These are phyloP conservation scores for Medicago ruthenica DNA, from an alignment of 306 rosid species.

Conservation along the genomic window DNA sequence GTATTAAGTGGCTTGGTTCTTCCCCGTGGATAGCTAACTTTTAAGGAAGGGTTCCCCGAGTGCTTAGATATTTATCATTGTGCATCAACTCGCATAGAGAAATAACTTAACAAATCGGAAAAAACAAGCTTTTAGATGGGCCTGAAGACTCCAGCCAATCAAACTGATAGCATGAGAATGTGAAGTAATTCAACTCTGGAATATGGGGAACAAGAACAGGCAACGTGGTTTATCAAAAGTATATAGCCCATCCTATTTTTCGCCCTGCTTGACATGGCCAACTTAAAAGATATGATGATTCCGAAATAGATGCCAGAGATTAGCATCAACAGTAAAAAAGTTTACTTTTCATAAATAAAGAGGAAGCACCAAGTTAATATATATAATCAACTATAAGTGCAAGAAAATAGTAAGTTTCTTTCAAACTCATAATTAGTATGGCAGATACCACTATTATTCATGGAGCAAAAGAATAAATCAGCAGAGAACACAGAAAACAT, in stretches of 20 bases:
- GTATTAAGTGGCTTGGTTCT: not conserved
- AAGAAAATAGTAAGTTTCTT: no score
- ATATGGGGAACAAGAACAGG: not conserved
- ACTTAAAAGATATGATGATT: no score
- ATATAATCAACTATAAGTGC: no score
- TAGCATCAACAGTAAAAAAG: no score
- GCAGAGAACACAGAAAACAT: no score
- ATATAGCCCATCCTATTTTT: not conserved
- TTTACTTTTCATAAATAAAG: no score
- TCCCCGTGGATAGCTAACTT: not conserved
- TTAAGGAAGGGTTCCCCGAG: not conserved
- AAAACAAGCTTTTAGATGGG: conserved; percentile 7
- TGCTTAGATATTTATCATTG: not conserved
- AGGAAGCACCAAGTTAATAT: no score
- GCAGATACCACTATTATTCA: no score
- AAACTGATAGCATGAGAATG: conserved; percentile 20
- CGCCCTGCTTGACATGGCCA: not conserved
- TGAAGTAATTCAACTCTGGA: not conserved
- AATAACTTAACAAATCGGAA: not conserved
- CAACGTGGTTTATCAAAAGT: not conserved
- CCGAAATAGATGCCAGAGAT: no score
- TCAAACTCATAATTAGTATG: no score
- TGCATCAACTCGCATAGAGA: not conserved
- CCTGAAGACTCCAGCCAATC: conserved; percentile 23
- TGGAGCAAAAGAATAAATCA: no score